Base-by-base conservation (phyloP, 2,329 filamentous ascomycete species). In the Colletotrichum tropicicola region DNA sequence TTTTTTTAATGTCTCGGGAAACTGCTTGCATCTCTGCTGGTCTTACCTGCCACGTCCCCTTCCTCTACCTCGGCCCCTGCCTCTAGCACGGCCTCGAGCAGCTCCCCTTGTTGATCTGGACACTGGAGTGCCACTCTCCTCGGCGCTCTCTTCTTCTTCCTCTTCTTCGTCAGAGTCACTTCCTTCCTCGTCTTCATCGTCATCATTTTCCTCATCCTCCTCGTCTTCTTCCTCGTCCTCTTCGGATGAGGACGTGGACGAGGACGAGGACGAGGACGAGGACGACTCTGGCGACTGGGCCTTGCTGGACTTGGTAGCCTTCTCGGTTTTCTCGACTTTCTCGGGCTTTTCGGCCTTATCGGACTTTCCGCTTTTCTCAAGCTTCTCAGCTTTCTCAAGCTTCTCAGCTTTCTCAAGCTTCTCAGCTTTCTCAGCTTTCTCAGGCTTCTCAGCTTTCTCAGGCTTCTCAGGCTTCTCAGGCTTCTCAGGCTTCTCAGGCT, bases 61-160 rank as follows among this genome's bases (percentile, higher is more conserved):
- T 15, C 35, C 30, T 48, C 30, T 32, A 48, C 70, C 69, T 45
- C 74, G 68, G 47, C 72, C 73, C 47, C 78, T 73, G 7, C 73
- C 77, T 54, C 80, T 73, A 15, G 51, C 72, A 43, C 79, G 75
- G 8, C 76, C 75, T 60, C 78, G 77, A 7, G 70, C 73, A 23
- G 72, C 74, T 13, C 76, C 77, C 64, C 79, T 73, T 3, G 74
- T 76, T 2, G 77, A 68, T 53, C 75, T 79, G 3, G 78, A 75
- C 2, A 76, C 76, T 2, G 79, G 77, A 45, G 79, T 78, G 43
- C 75, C 78, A 25, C 71, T 77, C 64, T 78, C 78, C 21, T 78
- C 72, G 13, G 70, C 74, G 28, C 74, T 77, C 30, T 75, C 77
- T 27, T 76, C 75, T 2, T 73, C 76, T 56, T 61, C 66, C 19